Evolutionary conservation across 805 yeast species (phyloP).

Genomic region (Clavispora fructus): DNA sequence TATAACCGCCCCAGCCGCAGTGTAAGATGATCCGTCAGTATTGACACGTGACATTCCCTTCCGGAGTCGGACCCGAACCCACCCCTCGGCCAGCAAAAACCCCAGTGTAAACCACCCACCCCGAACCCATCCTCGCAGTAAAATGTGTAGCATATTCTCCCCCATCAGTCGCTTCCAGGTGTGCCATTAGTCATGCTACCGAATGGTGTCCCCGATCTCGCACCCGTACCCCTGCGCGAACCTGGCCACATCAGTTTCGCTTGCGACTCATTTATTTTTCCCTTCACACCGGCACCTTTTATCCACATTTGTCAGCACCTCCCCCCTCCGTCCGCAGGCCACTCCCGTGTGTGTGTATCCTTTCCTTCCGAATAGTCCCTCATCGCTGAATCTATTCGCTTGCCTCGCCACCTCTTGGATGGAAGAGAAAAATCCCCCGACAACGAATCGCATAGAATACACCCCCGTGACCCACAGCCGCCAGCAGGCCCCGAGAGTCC

Average conservation of each 20-base stretch:
- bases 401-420: background rate
- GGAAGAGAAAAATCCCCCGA: background rate
- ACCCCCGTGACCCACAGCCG: background rate
- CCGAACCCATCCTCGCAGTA: no score
- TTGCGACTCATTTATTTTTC: background rate
- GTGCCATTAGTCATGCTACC: background rate
- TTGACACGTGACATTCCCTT: background rate
- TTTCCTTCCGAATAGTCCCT: background rate
- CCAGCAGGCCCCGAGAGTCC: background rate
- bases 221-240: background rate
- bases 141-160: no score
- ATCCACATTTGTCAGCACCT: background rate
- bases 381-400: background rate
- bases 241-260: background rate
- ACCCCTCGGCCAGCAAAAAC: no score
- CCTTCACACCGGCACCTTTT: constrained; percentile 1
- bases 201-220: background rate
- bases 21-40: no score
- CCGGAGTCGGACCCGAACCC: background rate
- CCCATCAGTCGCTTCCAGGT: no score
- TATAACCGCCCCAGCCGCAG: no score
- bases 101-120: no score
- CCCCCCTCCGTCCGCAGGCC: constrained; percentile 2
- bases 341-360: background rate
- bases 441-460: background rate